A percentile compares a stretch with the other conserved stretches of the same genome.
These are phyloP conservation scores for Platanus orientalis DNA, from an alignment of 164 flowering plant genomes.

Conservation along the genomic window DNA sequence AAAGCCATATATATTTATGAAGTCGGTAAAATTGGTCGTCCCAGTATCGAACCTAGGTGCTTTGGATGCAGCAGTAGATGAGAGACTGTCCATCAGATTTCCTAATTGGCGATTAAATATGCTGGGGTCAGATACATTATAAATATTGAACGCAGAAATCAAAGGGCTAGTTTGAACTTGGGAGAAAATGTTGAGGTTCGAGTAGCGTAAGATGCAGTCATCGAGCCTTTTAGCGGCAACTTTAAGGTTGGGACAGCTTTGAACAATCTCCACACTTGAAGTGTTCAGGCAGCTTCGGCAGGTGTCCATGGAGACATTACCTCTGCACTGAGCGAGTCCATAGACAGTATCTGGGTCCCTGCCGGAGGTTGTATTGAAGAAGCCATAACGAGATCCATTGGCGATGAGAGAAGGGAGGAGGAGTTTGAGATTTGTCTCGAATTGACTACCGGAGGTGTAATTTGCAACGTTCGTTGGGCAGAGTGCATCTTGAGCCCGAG, in stretches of 20 bases:
- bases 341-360: no score
- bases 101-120: background rate
- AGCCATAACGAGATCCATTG: background rate
- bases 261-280: no score
- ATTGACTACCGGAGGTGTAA: background rate
- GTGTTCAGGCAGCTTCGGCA: conserved; percentile 1
- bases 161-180: no score
- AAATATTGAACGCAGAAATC: no score
- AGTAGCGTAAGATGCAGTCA: no score
- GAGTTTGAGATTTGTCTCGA: conserved; percentile 9
- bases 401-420: background rate
- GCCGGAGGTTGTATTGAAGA: no score
- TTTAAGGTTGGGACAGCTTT: no score
- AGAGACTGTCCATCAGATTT: conserved; percentile 3
- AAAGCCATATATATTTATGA: conserved; percentile 10
- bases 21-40: background rate
- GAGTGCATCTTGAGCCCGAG: no score
- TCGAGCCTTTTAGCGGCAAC: no score
- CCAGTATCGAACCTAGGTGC: conserved; percentile 7
- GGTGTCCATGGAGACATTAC: background rate
- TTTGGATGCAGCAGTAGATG: background rate
- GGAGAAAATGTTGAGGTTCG: background rate
- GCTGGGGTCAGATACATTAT: background rate
- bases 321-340: no score
- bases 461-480: background rate